Conservation (phyloP, 768 basidiomycete species). For the Pleurotus djamor region DNA sequence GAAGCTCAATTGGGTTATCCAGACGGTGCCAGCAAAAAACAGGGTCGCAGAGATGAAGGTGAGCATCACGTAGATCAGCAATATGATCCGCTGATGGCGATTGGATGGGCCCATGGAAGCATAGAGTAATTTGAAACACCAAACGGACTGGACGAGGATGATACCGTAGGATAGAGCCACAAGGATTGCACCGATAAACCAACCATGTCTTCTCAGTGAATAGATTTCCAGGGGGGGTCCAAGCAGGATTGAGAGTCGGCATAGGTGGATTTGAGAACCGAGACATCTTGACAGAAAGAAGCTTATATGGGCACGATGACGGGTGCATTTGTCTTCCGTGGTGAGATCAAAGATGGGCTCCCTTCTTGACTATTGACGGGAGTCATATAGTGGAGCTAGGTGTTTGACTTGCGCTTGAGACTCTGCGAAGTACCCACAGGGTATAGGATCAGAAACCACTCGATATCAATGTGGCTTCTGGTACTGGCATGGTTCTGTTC, state of each 20-base stretch:
- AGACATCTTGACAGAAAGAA: neutral
- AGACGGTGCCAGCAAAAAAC: constrained; percentile 11
- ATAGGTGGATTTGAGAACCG: no score
- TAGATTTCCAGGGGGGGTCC: neutral
- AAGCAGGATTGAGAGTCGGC: neutral
- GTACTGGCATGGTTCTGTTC: no score
- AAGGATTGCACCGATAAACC: constrained; percentile 13
- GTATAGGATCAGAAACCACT: no score
- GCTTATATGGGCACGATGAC: no score
- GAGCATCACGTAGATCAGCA: constrained; percentile 4
- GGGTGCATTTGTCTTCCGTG: no score
- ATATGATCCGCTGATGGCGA: neutral
- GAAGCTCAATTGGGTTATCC: constrained; percentile 24
- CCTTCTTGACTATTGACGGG: no score
- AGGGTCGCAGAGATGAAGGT: constrained; percentile 15
- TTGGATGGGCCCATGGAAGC: neutral
- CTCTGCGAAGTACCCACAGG: no score
- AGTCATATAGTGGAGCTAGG: no score
- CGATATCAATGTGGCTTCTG: no score
- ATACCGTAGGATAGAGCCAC: constrained; percentile 12
- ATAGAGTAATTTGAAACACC: constrained; percentile 5
- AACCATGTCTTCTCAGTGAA: constrained; percentile 14
- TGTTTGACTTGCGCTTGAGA: no score
- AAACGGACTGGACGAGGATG: constrained; percentile 4
- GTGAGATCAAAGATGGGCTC: no score